Conservation (phyloP, 1,139 yeast species). For the Geotrichum klebahnii region DNA sequence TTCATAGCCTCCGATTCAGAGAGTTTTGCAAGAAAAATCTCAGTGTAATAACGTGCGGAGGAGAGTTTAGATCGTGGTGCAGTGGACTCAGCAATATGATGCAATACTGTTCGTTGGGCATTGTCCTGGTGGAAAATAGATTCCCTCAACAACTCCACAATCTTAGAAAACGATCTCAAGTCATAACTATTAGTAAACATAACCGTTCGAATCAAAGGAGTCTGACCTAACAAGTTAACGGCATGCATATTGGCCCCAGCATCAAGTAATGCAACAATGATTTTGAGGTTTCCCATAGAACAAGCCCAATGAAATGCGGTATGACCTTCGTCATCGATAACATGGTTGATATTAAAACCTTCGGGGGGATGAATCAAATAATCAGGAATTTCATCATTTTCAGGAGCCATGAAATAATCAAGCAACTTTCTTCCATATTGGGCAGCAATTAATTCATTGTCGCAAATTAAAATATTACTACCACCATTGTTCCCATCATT, state of each 20-base stretch:
- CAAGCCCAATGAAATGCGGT: slow-evolving; percentile 97
- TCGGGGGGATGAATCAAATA: slow-evolving; percentile 70
- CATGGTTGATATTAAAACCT: slow-evolving; percentile 76
- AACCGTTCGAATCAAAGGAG: slow-evolving; percentile 76
- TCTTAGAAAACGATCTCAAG: slow-evolving; percentile 64
- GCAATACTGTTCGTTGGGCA: slow-evolving; percentile 65
- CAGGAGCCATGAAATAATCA: slow-evolving; percentile 65
- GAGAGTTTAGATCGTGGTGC: slow-evolving; percentile 59
- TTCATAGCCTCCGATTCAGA: slow-evolving; percentile 55
- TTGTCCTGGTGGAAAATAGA: slow-evolving; percentile 65
- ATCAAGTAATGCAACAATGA: slow-evolving; percentile 65
- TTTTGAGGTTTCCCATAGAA: slow-evolving; percentile 75
- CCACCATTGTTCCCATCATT: slow-evolving; percentile 25
- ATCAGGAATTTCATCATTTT: slow-evolving; percentile 67
- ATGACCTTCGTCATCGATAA: slow-evolving; percentile 93
- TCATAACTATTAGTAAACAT: slow-evolving; percentile 87
- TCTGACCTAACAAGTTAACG: slow-evolving; percentile 73
- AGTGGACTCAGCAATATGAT: slow-evolving; percentile 71
- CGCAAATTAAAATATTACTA: slow-evolving; percentile 35
- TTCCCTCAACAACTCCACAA: slow-evolving; percentile 64
- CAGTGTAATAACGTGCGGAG: slow-evolving; percentile 78
- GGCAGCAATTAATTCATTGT: slow-evolving; percentile 38
- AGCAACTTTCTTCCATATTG: slow-evolving; percentile 46
- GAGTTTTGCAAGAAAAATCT: slow-evolving; percentile 65
- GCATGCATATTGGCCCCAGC: slow-evolving; percentile 74